A percentile compares a stretch with the other conserved stretches of the same genome.
Conservation (phyloP, 2,329 filamentous ascomycete species). For the Hansfordia pulvinata region DNA sequence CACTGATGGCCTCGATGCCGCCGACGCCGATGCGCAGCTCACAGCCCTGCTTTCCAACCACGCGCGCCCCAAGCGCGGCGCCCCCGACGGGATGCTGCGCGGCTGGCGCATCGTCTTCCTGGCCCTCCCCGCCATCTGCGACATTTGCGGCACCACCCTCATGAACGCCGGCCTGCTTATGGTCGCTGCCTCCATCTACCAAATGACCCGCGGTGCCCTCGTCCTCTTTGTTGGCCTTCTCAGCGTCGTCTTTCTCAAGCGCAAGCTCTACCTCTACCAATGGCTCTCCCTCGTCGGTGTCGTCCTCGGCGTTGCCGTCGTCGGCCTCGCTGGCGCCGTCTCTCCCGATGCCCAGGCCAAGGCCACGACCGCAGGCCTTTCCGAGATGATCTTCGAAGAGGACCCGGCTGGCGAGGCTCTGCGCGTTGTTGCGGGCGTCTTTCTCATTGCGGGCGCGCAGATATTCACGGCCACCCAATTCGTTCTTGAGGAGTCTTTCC, state of each 20-base stretch:
- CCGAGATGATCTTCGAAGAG: constrained; percentile 19
- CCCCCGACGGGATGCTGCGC: constrained; percentile 45
- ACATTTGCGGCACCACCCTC: constrained; percentile 87
- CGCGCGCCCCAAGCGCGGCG: constrained; percentile 33
- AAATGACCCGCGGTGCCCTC: constrained; percentile 92
- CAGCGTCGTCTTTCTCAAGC: constrained; percentile 78
- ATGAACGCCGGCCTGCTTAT: constrained; percentile 95
- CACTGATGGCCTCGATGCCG: constrained; percentile 30
- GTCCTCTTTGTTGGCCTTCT: constrained; percentile 94
- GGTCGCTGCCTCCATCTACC: constrained; percentile 91
- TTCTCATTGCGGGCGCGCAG: constrained; percentile 86
- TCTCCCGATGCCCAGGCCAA: constrained; percentile 51
- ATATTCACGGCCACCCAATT: constrained; percentile 97
- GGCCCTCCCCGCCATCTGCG: constrained; percentile 77
- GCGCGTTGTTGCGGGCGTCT: constrained; percentile 65
- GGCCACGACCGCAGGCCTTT: constrained; percentile 13
- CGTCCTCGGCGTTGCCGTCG: constrained; percentile 74
- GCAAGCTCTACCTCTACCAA: constrained; percentile 73
- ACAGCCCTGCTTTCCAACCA: constrained; percentile 27
- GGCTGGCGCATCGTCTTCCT: constrained; percentile 64
- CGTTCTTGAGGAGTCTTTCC: constrained; percentile 86
- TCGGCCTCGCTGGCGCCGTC: constrained; percentile 79
- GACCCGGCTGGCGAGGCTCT: constrained; percentile 35
- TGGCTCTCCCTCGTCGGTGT: constrained; percentile 84
- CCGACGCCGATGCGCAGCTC: constrained; percentile 27